phyloP scores from a whole-genome alignment of 768 basidiomycete genomes.

The Pulveroboletus sp. region DNA sequence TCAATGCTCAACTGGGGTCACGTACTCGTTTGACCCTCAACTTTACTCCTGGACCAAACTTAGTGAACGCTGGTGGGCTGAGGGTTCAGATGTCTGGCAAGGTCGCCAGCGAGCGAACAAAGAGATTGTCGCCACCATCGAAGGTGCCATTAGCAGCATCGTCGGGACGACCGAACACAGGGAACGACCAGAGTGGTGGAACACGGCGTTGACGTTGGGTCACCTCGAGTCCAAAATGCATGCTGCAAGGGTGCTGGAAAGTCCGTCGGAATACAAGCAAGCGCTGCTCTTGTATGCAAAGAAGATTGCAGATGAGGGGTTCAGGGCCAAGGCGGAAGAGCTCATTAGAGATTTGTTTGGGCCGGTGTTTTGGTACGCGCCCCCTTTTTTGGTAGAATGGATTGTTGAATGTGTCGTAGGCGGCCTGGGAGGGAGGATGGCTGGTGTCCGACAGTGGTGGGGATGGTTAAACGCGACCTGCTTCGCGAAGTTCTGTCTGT shows the following conservation, averaged over 20 bases:
- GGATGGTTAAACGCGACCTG: slow-evolving; percentile 77
- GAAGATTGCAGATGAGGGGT: slow-evolving; percentile 87
- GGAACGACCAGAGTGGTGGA: slow-evolving; percentile 76
- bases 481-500: slow-evolving; percentile 74
- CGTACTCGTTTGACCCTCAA: slow-evolving; percentile 74
- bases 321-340: slow-evolving; percentile 86
- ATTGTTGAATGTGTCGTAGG: slow-evolving; percentile 36
- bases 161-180: slow-evolving; percentile 35
- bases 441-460: slow-evolving; percentile 71
- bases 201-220: slow-evolving; percentile 75
- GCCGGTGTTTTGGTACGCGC: slow-evolving; percentile 81
- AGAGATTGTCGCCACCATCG: slow-evolving; percentile 52
- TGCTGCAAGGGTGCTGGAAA: slow-evolving; percentile 72
- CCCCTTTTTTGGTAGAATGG: not conserved
- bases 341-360: slow-evolving; percentile 87
- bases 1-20: slow-evolving; percentile 70
- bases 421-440: slow-evolving; percentile 59
- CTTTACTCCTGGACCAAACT: slow-evolving; percentile 73
- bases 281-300: slow-evolving; percentile 74
- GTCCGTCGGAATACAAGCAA: slow-evolving; percentile 81
- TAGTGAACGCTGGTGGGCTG: slow-evolving; percentile 80
- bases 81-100: slow-evolving; percentile 83
- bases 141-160: slow-evolving; percentile 55
- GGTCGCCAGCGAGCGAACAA: slow-evolving; percentile 56
- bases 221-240: slow-evolving; percentile 85